Percentiles rank a stretch among this genome's conserved stretches.
Conservation (phyloP, 2,329 filamentous ascomycete species). For the Decorospora gaudefroyi region DNA sequence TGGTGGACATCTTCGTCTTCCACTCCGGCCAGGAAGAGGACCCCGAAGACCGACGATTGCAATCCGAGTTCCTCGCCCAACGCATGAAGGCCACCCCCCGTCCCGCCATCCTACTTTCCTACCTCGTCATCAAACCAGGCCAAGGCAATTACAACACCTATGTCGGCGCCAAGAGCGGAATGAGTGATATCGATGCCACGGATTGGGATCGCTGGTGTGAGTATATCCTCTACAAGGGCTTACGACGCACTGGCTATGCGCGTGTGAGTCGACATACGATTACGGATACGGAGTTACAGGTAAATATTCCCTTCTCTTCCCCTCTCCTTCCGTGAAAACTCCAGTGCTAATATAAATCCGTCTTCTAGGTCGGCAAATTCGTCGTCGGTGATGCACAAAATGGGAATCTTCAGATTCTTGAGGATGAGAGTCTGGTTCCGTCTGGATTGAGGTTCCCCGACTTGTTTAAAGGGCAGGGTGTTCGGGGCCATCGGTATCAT, state of each 20-base stretch:
- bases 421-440: constrained; percentile 74
- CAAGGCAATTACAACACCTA: constrained; percentile 98
- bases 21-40: constrained; percentile 99
- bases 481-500: constrained; percentile 88
- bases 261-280: constrained; percentile 87
- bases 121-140: constrained; percentile 86
- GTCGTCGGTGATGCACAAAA: constrained; percentile 73
- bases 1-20: constrained; percentile 95
- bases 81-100: constrained; percentile 83
- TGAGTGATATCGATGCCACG: constrained; percentile 89
- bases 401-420: constrained; percentile 66
- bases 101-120: constrained; percentile 83
- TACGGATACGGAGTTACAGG: constrained; percentile 95
- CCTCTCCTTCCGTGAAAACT: not conserved
- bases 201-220: constrained; percentile 99
- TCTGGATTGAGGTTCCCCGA: constrained; percentile 80
- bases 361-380: constrained; percentile 77
- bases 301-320: constrained; percentile 43
- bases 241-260: constrained; percentile 86
- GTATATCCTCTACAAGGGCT: constrained; percentile 92
- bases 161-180: constrained; percentile 81
- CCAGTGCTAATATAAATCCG: not conserved
- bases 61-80: constrained; percentile 81
- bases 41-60: constrained; percentile 83
- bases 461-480: constrained; percentile 81